phyloP scores from a whole-genome alignment of 352 stramenopile species.

The Pythium oligandrum region DNA sequence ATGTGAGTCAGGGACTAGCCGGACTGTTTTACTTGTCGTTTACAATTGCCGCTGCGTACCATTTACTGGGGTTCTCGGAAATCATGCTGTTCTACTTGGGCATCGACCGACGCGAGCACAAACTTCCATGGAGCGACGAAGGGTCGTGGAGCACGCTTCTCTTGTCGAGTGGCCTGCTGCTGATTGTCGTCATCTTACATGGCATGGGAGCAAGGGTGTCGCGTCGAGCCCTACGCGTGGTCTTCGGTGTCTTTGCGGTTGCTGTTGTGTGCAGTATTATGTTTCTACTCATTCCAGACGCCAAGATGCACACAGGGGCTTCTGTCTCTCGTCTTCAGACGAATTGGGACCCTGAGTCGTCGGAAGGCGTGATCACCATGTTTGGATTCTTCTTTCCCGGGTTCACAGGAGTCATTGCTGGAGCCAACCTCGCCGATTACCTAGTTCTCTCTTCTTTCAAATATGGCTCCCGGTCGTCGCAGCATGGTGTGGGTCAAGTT shows the following conservation, averaged over 20 bases:
- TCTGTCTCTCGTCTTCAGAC: constrained; percentile 19
- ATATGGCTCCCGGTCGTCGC: too few species aligned
- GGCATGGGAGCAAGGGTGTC: constrained; percentile 14
- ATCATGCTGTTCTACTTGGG: constrained; percentile 38
- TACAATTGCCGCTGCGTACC: constrained; percentile 31
- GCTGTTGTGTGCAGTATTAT: constrained; percentile 30
- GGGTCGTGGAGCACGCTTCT: constrained; percentile 29
- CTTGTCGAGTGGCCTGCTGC: constrained; percentile 27
- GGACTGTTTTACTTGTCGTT: constrained; percentile 37
- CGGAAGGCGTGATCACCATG: constrained; percentile 21
- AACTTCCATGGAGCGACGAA: constrained; percentile 32
- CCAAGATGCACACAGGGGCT: constrained; percentile 22
- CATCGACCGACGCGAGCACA: constrained; percentile 11
- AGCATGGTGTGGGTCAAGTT: neutral
- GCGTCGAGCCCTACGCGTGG: constrained; percentile 20
- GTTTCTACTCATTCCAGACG: constrained; percentile 27
- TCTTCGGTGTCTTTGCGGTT: constrained; percentile 34
- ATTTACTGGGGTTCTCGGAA: constrained; percentile 43
- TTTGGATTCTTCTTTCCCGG: constrained; percentile 39
- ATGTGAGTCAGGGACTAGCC: too few species aligned
- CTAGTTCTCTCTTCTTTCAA: neutral
- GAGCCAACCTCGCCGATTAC: constrained; percentile 30
- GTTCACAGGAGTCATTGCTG: constrained; percentile 38
- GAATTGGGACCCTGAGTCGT: constrained; percentile 19
- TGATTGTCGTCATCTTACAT: constrained; percentile 13